Percentiles rank a stretch among this genome's conserved stretches.
Evolutionary conservation across 2,329 filamentous ascomycete species (phyloP).

Genomic region (Paecilomyces formosus): DNA sequence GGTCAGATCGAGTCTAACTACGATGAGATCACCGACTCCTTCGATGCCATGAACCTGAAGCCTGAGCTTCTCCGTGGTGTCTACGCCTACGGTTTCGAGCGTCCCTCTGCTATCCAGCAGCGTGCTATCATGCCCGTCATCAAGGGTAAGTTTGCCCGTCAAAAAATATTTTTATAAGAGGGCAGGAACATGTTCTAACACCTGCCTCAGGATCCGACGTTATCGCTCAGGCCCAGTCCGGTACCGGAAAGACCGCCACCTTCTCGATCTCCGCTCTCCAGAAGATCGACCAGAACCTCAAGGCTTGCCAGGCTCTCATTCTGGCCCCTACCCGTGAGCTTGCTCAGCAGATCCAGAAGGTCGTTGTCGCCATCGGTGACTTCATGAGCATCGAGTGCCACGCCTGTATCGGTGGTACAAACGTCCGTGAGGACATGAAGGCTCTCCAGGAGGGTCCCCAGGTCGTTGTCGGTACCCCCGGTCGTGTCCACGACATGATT

Average conservation of each 20-base stretch:
- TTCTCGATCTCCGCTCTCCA: slow-evolving; percentile 99
- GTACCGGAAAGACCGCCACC: slow-evolving; percentile 98
- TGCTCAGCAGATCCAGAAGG: slow-evolving; percentile 99
- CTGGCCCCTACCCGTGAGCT: slow-evolving; percentile 97
- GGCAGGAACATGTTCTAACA: slow-evolving; percentile 6
- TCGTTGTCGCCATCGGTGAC: slow-evolving; percentile 96
- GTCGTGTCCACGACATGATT: slow-evolving; percentile 99
- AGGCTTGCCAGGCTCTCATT: slow-evolving; percentile 96
- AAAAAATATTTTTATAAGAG: not conserved
- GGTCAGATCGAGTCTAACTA: slow-evolving; percentile 99
- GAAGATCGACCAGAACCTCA: slow-evolving; percentile 92
- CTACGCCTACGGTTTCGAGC: slow-evolving; percentile 99
- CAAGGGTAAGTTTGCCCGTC: slow-evolving; percentile 63
- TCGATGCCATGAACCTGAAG: slow-evolving; percentile 97
- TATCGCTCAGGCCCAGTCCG: slow-evolving; percentile 98
- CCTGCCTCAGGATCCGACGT: slow-evolving; percentile 76
- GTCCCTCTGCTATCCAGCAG: slow-evolving; percentile 98
- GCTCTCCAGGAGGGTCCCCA: slow-evolving; percentile 92
- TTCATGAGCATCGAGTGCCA: slow-evolving; percentile 99
- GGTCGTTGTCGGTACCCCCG: slow-evolving; percentile 94
- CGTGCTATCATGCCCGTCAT: slow-evolving; percentile 99
- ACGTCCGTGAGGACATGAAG: slow-evolving; percentile 97
- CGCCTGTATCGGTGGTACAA: slow-evolving; percentile 97
- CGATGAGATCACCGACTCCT: slow-evolving; percentile 98
- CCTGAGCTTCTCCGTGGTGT: slow-evolving; percentile 95